A percentile compares a stretch with the other conserved stretches of the same genome.
Conservation (phyloP, 768 basidiomycete genomes). For the Boletellus ananiceps region DNA sequence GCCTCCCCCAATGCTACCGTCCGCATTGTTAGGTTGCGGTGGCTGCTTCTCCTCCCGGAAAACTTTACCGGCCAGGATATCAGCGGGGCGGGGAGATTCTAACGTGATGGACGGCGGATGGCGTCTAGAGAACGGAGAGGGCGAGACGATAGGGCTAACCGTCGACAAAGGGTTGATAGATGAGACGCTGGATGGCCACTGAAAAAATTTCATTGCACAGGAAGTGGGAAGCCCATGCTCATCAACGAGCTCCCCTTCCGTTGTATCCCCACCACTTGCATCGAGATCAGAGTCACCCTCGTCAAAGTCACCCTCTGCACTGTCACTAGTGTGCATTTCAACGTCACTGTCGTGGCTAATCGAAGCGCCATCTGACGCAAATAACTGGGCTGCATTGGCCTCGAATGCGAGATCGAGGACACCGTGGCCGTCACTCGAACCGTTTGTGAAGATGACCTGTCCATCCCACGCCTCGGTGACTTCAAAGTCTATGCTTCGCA, state of each 20-base stretch:
- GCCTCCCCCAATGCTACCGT: conserved; percentile 31
- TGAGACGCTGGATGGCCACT: conserved; percentile 55
- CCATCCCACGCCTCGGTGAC: conserved; percentile 72
- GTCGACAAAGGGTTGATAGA: conserved; percentile 76
- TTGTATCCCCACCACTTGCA: conserved; percentile 68
- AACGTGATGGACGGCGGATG: conserved; percentile 26
- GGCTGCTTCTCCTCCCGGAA: conserved; percentile 47
- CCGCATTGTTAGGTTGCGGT: conserved; percentile 33
- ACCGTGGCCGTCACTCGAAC: conserved; percentile 43
- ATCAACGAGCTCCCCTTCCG: conserved; percentile 82
- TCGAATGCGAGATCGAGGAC: conserved; percentile 70
- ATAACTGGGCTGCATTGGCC: conserved; percentile 48
- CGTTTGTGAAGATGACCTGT: conserved; percentile 69
- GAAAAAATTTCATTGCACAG: conserved; percentile 71
- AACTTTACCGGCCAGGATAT: conserved; percentile 61
- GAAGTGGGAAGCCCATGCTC: conserved; percentile 67
- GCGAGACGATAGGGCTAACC: conserved; percentile 53
- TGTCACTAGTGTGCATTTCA: conserved; percentile 40
- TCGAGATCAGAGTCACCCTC: conserved; percentile 47
- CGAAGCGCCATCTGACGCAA: conserved; percentile 46
- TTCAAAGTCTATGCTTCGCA: conserved; percentile 45
- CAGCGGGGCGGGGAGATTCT: conserved; percentile 55
- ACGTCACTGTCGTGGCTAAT: conserved; percentile 50
- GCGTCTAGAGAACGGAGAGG: conserved; percentile 34
- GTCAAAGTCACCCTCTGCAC: conserved; percentile 30